phyloP scores from a whole-genome alignment of 2,329 filamentous ascomycete genomes.

The Daldinia sp. region DNA sequence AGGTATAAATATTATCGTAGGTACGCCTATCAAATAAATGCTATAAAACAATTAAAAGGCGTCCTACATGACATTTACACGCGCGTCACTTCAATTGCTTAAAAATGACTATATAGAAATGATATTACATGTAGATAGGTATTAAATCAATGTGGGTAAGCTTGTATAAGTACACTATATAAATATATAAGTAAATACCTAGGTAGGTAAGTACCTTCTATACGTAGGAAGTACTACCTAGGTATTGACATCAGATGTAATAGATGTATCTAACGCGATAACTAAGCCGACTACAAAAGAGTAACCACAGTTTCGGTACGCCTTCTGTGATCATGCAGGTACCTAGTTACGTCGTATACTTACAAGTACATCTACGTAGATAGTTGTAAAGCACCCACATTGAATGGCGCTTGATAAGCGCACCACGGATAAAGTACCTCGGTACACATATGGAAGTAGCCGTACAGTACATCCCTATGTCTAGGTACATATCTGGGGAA shows the following conservation, averaged over 20 bases:
- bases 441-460: background rate
- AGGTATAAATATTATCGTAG: too few relatives aligned
- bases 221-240: too few relatives aligned
- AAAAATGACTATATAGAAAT: too few relatives aligned
- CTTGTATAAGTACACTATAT: background rate
- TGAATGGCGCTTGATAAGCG: constrained; percentile 19
- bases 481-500: constrained; percentile 1
- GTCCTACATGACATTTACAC: too few relatives aligned
- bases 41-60: too few relatives aligned
- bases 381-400: too few relatives aligned
- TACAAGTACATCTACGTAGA: too few relatives aligned
- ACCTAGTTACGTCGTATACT: constrained; percentile 10
- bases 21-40: too few relatives aligned
- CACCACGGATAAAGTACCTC: background rate
- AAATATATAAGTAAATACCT: background rate
- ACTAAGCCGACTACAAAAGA: background rate
- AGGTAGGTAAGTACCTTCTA: background rate
- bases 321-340: constrained; percentile 3
- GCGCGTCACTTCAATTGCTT: too few relatives aligned
- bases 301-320: constrained; percentile 5
- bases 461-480: background rate
- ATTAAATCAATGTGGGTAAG: too few relatives aligned
- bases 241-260: too few relatives aligned
- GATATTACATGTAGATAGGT: background rate
- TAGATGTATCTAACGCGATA: background rate